These are phyloP conservation scores for Orbilia oligospora DNA, from an alignment of 2,329 filamentous ascomycete species.

Conservation along the genomic window DNA sequence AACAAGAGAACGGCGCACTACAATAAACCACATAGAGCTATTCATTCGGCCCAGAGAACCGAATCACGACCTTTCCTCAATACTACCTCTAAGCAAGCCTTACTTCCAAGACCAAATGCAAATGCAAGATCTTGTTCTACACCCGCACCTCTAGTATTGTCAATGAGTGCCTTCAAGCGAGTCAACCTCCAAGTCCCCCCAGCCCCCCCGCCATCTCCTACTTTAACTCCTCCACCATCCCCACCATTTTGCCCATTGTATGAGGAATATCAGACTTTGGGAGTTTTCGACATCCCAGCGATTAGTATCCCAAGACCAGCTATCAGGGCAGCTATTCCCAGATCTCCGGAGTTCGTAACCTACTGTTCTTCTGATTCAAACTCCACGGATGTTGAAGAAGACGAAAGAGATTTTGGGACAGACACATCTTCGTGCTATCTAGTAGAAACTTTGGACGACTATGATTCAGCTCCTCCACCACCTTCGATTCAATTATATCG, in stretches of 20 bases:
- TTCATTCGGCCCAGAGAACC: constrained; percentile 2
- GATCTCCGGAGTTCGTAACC: constrained; percentile 16
- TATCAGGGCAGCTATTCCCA: constrained; percentile 10
- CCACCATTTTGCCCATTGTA: constrained; percentile 55
- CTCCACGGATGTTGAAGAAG: constrained; percentile 26
- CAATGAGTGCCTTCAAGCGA: constrained; percentile 57
- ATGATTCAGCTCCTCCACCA: constrained; percentile 37
- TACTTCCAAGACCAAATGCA: constrained; percentile 7
- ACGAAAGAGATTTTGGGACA: constrained; percentile 23
- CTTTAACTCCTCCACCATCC: constrained; percentile 45
- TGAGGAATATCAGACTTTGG: constrained; percentile 54
- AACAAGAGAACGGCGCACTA: constrained; percentile 39
- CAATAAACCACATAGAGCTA: constrained; percentile 30
- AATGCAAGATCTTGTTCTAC: constrained; percentile 45
- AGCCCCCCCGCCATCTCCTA: constrained; percentile 54
- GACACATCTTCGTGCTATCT: constrained; percentile 19
- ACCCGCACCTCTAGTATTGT: constrained; percentile 45
- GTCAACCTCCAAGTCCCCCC: constrained; percentile 41
- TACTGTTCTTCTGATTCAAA: constrained; percentile 43
- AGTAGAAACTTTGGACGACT: constrained; percentile 20
- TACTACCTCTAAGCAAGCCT: constrained; percentile 43
- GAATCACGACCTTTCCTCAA: constrained; percentile 41
- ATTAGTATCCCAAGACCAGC: constrained; percentile 29
- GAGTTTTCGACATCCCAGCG: constrained; percentile 42
- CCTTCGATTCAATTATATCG: constrained; percentile 47